Conservation (phyloP, 2,329 filamentous ascomycete genomes). For the Daldinia sp. region DNA sequence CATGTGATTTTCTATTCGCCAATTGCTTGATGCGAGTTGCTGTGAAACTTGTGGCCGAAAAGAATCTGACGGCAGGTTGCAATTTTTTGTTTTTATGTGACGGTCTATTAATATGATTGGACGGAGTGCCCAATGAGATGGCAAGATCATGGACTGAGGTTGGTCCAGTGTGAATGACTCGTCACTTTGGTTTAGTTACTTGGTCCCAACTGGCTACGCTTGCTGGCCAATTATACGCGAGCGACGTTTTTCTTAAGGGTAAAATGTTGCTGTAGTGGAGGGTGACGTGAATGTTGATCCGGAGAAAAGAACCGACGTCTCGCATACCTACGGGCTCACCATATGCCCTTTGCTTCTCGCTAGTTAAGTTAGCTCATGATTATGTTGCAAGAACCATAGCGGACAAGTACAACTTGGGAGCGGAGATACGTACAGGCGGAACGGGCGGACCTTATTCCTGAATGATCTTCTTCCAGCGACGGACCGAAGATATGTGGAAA, state of each 20-base stretch:
- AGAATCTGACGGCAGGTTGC: constrained; percentile 21
- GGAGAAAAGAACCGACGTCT: constrained; percentile 31
- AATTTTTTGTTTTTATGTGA: constrained; percentile 17
- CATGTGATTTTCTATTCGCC: constrained; percentile 26
- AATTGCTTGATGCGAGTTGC: constrained; percentile 17
- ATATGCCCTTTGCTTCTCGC: constrained; percentile 13
- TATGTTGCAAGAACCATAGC: constrained; percentile 9
- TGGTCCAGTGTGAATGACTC: constrained; percentile 18
- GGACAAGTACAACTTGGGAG: constrained; percentile 12
- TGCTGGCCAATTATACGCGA: constrained; percentile 28
- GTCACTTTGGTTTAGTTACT: constrained; percentile 21
- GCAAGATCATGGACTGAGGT: background rate
- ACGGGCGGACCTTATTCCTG: constrained; percentile 14
- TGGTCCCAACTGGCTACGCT: background rate
- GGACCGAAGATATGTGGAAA: constrained; percentile 6
- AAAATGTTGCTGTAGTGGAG: constrained; percentile 19
- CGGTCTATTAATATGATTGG: constrained; percentile 10
- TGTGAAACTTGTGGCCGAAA: constrained; percentile 29
- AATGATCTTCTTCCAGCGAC: constrained; percentile 6
- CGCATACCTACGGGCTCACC: constrained; percentile 2
- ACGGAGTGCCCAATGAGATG: constrained; percentile 19
- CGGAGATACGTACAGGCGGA: constrained; percentile 11
- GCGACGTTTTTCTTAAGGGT: constrained; percentile 11
- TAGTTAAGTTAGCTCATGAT: constrained; percentile 4
- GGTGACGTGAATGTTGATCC: constrained; percentile 30